Percentiles rank a stretch among this genome's conserved stretches.
phyloP scores from a whole-genome alignment of 768 basidiomycete species.

The Leccinellum luteum region DNA sequence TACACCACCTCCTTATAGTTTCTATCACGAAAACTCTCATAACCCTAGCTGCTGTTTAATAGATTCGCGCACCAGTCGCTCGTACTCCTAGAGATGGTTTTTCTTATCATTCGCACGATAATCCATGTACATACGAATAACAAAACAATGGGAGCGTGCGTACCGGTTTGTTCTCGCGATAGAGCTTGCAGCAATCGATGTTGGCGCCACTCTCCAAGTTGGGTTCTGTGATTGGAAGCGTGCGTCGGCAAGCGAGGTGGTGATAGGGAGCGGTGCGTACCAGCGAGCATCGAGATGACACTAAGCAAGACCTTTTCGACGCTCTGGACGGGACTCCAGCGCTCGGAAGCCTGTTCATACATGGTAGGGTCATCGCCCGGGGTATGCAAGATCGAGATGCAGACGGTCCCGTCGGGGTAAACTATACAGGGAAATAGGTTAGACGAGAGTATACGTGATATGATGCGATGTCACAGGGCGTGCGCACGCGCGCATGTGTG shows the following conservation, averaged over 20 bases:
- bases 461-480: background rate
- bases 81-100: constrained; percentile 63
- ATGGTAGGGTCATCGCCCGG: constrained; percentile 90
- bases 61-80: constrained; percentile 76
- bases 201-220: constrained; percentile 98
- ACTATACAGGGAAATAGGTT: constrained; percentile 45
- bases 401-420: constrained; percentile 94
- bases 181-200: constrained; percentile 96
- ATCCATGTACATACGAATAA: background rate
- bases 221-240: constrained; percentile 62
- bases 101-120: background rate
- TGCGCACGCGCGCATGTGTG: background rate
- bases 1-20: constrained; percentile 15
- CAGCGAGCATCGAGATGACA: constrained; percentile 96
- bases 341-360: constrained; percentile 93
- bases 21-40: constrained; percentile 30
- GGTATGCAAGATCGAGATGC: constrained; percentile 96
- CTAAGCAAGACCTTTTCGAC: constrained; percentile 96
- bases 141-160: constrained; percentile 12
- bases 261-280: constrained; percentile 43
- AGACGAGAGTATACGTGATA: background rate
- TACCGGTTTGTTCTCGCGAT: constrained; percentile 77
- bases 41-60: constrained; percentile 85
- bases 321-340: constrained; percentile 99
- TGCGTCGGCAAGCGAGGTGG: background rate